Percentiles rank a stretch among this genome's conserved stretches.
These are phyloP conservation scores for Talaromyces marneffei DNA, from an alignment of 2,329 filamentous ascomycete genomes.

Conservation along the genomic window DNA sequence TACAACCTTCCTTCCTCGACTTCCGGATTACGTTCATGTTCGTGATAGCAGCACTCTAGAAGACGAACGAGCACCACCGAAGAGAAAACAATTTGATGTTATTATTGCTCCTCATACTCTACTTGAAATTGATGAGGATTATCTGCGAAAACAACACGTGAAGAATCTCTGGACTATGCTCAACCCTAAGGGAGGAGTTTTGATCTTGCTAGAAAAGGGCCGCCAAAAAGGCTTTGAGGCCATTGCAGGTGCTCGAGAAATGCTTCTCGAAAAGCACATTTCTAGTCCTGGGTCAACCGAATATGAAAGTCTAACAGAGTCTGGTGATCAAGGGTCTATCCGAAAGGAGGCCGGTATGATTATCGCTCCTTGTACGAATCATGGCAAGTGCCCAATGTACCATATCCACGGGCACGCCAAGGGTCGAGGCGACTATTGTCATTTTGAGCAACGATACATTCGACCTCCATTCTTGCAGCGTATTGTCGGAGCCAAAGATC, in stretches of 20 bases:
- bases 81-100: conserved; percentile 77
- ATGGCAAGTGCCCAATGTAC: conserved; percentile 86
- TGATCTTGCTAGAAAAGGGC: conserved; percentile 86
- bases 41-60: conserved; percentile 55
- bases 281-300: conserved; percentile 49
- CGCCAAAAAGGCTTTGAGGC: conserved; percentile 88
- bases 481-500: conserved; percentile 59
- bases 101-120: conserved; percentile 84
- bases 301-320: conserved; percentile 35
- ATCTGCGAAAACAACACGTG: conserved; percentile 68
- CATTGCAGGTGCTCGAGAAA: conserved; percentile 74
- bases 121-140: conserved; percentile 68
- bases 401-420: conserved; percentile 59
- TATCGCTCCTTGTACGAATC: conserved; percentile 72
- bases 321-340: conserved; percentile 23
- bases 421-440: conserved; percentile 84
- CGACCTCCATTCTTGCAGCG: conserved; percentile 75
- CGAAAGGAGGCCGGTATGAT: conserved; percentile 58
- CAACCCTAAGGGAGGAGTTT: conserved; percentile 74
- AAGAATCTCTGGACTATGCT: conserved; percentile 87
- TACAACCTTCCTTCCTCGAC: conserved; percentile 82
- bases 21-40: conserved; percentile 77
- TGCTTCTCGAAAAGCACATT: conserved; percentile 71
- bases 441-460: conserved; percentile 83
- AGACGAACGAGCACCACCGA: conserved; percentile 47